Base-by-base conservation (phyloP, 345 rosid genomes). In the Salix udensis region DNA sequence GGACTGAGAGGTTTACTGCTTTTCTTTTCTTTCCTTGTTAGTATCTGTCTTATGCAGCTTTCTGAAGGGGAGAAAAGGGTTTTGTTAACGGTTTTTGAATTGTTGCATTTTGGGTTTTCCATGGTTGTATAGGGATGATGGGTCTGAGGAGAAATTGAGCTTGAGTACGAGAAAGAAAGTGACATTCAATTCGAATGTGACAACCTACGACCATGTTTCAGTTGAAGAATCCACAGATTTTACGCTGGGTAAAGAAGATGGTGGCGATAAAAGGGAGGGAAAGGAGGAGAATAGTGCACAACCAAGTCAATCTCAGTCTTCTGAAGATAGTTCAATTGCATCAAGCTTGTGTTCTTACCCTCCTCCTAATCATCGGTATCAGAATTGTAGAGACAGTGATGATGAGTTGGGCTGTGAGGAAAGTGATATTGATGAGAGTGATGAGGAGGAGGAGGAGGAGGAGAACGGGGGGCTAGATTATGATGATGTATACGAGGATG, bases 151-250 rank as follows among this genome's bases (percentile, higher is more conserved):
- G 75, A 84, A 73, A 75, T 74, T 81, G 65, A 78, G 83, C 79
- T 80, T 75, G 76, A 78, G 81, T 80, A 30, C 81, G 80, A 74
- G 81, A 30, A 94, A 90, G 88, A 94, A 88, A 86, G 99, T 94
- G 21, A 91, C 95, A 2, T 96, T 94, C 65, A 90, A 92, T 80
- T 78, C 90, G 36, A 73, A 88, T 80, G 87, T 94, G 82, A 81
- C 71, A 77, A 87, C 97, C 15, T 88, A 89, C 73, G 98, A 93
- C 62, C 89, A 81, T 68, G 83, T 87, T 82, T 81, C 65, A 19
- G 42, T 78, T 11, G 78, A 86, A 65, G 92, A 90, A 76, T 84
- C 82, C 13, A 72, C 73, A 12, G 87, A 85, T 16, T 53, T 73
- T 66, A 65, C 82, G 16, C 53, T 64, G 40, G 88, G 83, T 80